phyloP scores from a whole-genome alignment of 2,329 filamentous ascomycete species.

The Beauveria bassiana region DNA sequence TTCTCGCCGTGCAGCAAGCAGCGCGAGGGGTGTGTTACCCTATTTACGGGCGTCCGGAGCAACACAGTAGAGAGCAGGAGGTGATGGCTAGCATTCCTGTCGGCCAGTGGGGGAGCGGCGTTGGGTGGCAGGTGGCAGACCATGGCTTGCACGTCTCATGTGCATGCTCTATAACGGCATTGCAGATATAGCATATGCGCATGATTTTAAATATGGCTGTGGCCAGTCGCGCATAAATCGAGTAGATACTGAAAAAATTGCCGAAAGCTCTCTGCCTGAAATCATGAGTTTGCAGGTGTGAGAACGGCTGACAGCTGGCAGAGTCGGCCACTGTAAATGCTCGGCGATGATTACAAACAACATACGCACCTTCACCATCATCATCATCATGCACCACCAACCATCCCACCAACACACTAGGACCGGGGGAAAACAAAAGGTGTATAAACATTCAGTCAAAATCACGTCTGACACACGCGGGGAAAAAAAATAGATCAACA shows the following conservation, averaged over 20 bases:
- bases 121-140: background rate
- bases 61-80: background rate
- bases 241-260: background rate
- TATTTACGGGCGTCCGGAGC: background rate
- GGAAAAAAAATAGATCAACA: background rate
- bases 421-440: background rate
- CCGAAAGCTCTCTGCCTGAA: background rate
- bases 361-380: background rate
- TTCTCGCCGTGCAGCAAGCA: background rate
- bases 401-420: background rate
- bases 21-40: background rate
- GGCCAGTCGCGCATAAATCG: background rate
- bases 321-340: background rate
- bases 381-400: background rate
- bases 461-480: background rate
- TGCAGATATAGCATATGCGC: background rate
- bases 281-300: background rate
- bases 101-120: background rate
- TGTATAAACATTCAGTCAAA: background rate
- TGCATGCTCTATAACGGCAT: background rate
- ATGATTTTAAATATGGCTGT: background rate
- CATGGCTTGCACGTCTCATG: background rate
- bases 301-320: background rate
- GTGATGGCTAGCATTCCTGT: background rate
- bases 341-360: background rate